Percentiles rank a stretch among this genome's conserved stretches.
phyloP scores from a whole-genome alignment of 2,329 filamentous ascomycete genomes.

The Fusarium nanum region DNA sequence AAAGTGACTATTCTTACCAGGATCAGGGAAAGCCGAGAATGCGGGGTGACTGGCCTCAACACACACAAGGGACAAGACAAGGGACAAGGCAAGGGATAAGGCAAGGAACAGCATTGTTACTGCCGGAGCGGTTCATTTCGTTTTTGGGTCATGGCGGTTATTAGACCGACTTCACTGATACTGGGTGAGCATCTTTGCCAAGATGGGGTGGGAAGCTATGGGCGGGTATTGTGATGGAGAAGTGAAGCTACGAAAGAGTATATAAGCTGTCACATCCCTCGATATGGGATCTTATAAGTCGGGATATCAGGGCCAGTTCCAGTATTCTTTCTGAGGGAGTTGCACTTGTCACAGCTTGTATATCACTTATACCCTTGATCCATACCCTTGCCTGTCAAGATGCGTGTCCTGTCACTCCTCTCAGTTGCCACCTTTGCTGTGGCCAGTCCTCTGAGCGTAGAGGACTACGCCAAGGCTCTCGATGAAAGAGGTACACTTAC shows the following conservation, averaged over 20 bases:
- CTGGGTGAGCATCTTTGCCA: slow-evolving; percentile 3
- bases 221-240: slow-evolving; percentile 27
- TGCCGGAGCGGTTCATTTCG: slow-evolving; percentile 15
- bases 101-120: not conserved
- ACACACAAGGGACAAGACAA: not conserved
- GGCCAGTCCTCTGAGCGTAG: slow-evolving; percentile 44
- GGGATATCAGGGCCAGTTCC: slow-evolving; percentile 24
- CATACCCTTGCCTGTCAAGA: slow-evolving; percentile 17
- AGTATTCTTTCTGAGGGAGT: slow-evolving; percentile 9
- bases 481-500: slow-evolving; percentile 50
- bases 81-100: not conserved
- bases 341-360: not conserved
- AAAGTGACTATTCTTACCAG: not conserved
- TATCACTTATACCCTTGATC: not conserved
- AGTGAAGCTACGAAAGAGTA: slow-evolving; percentile 1
- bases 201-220: slow-evolving; percentile 10
- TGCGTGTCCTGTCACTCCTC: slow-evolving; percentile 45
- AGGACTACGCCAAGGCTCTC: slow-evolving; percentile 45
- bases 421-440: slow-evolving; percentile 44
- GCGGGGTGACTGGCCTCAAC: slow-evolving; percentile 26
- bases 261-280: slow-evolving; percentile 28
- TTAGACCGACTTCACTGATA: not conserved
- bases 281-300: slow-evolving; percentile 8
- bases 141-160: slow-evolving; percentile 19
- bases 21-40: slow-evolving; percentile 30